A percentile compares a stretch with the other conserved stretches of the same genome.
Conservation (phyloP, 495 filamentous ascomycete species). For the Diplogelasinospora grovesii region DNA sequence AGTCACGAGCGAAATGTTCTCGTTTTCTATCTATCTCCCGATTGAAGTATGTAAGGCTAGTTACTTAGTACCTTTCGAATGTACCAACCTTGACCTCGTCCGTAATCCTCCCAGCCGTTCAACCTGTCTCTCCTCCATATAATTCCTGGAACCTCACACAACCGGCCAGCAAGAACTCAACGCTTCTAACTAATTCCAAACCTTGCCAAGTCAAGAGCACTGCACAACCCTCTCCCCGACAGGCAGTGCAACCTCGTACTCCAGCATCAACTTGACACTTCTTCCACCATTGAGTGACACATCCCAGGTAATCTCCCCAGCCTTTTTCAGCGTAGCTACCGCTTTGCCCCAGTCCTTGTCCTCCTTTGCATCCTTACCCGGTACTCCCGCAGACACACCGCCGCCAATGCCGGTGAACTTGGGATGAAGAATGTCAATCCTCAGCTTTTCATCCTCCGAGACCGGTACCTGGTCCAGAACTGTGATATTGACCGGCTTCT, state of each 20-base stretch:
- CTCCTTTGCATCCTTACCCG: slow-evolving; percentile 18
- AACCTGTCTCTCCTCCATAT: too few relatives aligned
- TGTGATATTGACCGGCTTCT: slow-evolving; percentile 44
- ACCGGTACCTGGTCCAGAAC: slow-evolving; percentile 64
- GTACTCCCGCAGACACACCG: neutral
- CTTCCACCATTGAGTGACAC: slow-evolving; percentile 51
- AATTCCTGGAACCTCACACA: too few relatives aligned
- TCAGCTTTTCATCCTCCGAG: slow-evolving; percentile 56
- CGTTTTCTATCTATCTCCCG: too few relatives aligned
- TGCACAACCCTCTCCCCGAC: slow-evolving; percentile 40
- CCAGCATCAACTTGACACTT: slow-evolving; percentile 50
- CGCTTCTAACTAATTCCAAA: neutral
- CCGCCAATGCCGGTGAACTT: slow-evolving; percentile 26
- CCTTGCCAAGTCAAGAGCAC: slow-evolving; percentile 17
- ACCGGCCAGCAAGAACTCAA: neutral
- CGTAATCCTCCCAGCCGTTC: too few relatives aligned
- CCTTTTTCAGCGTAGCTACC: slow-evolving; percentile 44
- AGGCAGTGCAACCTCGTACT: slow-evolving; percentile 58
- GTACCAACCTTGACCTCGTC: too few relatives aligned
- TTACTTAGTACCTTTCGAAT: too few relatives aligned
- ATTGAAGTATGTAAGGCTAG: too few relatives aligned
- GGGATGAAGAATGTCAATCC: slow-evolving; percentile 48
- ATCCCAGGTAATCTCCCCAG: slow-evolving; percentile 57
- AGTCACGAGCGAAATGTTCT: too few relatives aligned
- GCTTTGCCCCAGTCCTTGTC: slow-evolving; percentile 43